Evolutionary conservation across 345 rosid genomes (phyloP).

Genomic region (Ceriops decandra): DNA sequence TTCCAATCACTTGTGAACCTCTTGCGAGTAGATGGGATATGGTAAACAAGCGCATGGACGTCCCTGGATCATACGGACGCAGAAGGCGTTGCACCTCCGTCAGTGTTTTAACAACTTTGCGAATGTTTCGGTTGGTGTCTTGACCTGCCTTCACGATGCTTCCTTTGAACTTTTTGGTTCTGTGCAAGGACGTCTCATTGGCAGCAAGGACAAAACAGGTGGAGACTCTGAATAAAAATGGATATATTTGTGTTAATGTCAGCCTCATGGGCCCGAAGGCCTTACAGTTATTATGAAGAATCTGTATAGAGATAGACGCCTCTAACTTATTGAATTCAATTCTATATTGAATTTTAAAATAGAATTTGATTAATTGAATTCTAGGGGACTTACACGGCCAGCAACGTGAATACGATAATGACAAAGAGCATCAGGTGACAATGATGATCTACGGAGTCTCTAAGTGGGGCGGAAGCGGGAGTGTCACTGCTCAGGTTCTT

Average conservation of each 20-base stretch:
- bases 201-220: slow-evolving; percentile 42
- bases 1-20: slow-evolving; percentile 36
- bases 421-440: slow-evolving; percentile 31
- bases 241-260: too few species aligned
- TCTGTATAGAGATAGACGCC: too few species aligned
- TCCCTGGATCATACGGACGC: slow-evolving; percentile 43
- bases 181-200: slow-evolving; percentile 35
- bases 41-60: slow-evolving; percentile 33
- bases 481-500: slow-evolving; percentile 22
- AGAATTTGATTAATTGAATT: too few species aligned
- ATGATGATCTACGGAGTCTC: slow-evolving; percentile 24
- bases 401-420: slow-evolving; percentile 39
- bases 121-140: slow-evolving; percentile 30
- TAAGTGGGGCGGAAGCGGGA: slow-evolving; percentile 16
- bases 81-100: slow-evolving; percentile 39
- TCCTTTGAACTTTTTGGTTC: slow-evolving; percentile 39
- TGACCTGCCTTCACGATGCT: slow-evolving; percentile 41
- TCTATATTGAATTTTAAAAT: not conserved
- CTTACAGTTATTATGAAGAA: too few species aligned
- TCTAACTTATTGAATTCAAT: not conserved
- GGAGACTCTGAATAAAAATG: slow-evolving; percentile 32
- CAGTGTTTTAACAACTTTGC: slow-evolving; percentile 29
- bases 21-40: slow-evolving; percentile 41
- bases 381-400: slow-evolving; percentile 45
- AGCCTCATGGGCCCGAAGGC: too few species aligned